phyloP scores from a whole-genome alignment of 2,329 filamentous ascomycete genomes.

The Phyllosticta citrichinensis region DNA sequence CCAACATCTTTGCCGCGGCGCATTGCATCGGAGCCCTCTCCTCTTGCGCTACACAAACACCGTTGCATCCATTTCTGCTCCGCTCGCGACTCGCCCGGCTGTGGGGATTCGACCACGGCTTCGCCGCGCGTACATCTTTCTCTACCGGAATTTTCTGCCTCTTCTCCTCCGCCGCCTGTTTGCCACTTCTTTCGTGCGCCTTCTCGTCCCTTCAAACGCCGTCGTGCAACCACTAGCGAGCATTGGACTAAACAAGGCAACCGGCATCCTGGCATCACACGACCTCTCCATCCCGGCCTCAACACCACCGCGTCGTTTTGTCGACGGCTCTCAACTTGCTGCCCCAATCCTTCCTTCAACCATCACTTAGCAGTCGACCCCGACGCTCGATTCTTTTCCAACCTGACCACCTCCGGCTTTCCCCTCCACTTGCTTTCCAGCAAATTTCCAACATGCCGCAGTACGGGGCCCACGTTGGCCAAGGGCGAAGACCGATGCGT shows the following conservation, averaged over 20 bases:
- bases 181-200: not conserved
- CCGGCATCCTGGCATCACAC: constrained; percentile 4
- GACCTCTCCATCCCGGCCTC: constrained; percentile 1
- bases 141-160: not conserved
- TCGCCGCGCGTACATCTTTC: not conserved
- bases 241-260: not conserved
- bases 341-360: not conserved
- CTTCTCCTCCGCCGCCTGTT: not conserved
- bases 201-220: not conserved
- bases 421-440: not conserved
- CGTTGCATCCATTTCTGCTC: not conserved
- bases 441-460: constrained; percentile 4
- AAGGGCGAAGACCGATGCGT: not conserved
- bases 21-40: not conserved
- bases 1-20: not conserved
- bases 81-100: not conserved
- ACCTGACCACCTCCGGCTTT: not conserved
- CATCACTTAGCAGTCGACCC: not conserved
- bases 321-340: not conserved
- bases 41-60: not conserved
- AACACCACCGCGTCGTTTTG: not conserved
- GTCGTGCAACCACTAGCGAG: not conserved
- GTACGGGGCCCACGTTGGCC: not conserved
- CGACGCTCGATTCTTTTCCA: not conserved
- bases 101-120: not conserved